Evolutionary conservation across 75 land plant species (phyloP).

Genomic region (Picea glauca): DNA sequence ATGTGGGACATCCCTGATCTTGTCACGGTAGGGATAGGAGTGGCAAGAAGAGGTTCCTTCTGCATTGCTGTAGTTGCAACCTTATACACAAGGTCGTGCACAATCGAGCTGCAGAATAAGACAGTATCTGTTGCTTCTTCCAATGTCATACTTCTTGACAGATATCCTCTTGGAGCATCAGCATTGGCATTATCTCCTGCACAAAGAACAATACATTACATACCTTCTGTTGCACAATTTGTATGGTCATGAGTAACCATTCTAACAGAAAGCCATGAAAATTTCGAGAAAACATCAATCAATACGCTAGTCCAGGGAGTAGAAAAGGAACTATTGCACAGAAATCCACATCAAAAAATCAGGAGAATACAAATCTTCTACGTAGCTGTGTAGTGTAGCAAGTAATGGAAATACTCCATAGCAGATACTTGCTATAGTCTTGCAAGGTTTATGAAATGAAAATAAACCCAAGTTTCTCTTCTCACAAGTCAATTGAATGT

Average conservation of each 20-base stretch:
- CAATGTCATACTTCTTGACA: conserved; percentile 18
- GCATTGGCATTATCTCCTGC: background rate
- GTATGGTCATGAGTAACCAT: background rate
- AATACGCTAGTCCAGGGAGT: no score
- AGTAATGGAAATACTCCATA: background rate
- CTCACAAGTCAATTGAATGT: background rate
- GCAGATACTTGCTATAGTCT: background rate
- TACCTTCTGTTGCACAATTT: background rate
- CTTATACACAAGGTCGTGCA: conserved; percentile 22
- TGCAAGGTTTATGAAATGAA: no score
- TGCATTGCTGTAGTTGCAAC: conserved; percentile 9
- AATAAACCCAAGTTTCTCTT: background rate
- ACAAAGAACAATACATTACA: background rate
- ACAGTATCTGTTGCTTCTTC: conserved; percentile 32
- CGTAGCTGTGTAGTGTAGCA: background rate
- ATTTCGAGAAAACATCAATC: no score
- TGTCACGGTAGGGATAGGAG: conserved; percentile 1
- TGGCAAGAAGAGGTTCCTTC: conserved; percentile 12
- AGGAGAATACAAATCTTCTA: background rate
- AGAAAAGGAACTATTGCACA: no score
- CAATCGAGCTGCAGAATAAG: conserved; percentile 22
- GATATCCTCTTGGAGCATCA: background rate
- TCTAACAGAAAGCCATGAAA: background rate
- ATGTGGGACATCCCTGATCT: background rate
- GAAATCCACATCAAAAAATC: background rate